Evolutionary conservation across 345 rosid species (phyloP).

Genomic region (Rhodomyrtus tomentosa): DNA sequence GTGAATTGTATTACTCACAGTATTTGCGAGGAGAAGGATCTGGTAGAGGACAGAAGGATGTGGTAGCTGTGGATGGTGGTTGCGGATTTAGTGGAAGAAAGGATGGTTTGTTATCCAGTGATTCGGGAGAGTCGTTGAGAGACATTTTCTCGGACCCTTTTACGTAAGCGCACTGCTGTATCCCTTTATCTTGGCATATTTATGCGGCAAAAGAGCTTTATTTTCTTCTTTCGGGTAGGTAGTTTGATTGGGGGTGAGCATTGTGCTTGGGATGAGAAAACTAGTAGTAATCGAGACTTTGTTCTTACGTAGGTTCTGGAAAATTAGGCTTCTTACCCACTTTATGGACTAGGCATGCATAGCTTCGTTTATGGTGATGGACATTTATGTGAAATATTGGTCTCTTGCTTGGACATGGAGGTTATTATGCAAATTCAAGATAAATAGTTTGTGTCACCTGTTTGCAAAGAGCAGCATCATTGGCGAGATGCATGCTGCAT

Average conservation of each 20-base stretch:
- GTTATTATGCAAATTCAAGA: background rate
- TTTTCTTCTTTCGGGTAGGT: background rate
- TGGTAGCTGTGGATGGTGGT: constrained; percentile 23
- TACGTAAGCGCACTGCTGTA: constrained; percentile 33
- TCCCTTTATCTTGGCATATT: background rate
- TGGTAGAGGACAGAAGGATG: constrained; percentile 44
- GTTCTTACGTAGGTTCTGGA: background rate
- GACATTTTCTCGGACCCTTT: constrained; percentile 69
- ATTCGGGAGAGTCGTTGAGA: constrained; percentile 63
- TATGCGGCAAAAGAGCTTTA: background rate
- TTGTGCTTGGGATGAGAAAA: background rate
- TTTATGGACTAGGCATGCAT: background rate
- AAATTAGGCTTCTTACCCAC: background rate
- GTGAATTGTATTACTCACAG: constrained; percentile 39
- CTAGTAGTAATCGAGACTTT: background rate
- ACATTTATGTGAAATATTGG: background rate
- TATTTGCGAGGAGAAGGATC: constrained; percentile 35
- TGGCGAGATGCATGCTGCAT: background rate
- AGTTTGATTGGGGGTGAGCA: background rate
- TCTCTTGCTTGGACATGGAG: background rate
- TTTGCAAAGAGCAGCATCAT: background rate
- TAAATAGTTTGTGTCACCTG: background rate
- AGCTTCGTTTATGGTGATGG: background rate
- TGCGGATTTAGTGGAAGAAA: constrained; percentile 70
- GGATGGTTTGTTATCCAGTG: constrained; percentile 32